Conservation (phyloP, 305 asterid genomes). For the Fraxinus greggii region DNA sequence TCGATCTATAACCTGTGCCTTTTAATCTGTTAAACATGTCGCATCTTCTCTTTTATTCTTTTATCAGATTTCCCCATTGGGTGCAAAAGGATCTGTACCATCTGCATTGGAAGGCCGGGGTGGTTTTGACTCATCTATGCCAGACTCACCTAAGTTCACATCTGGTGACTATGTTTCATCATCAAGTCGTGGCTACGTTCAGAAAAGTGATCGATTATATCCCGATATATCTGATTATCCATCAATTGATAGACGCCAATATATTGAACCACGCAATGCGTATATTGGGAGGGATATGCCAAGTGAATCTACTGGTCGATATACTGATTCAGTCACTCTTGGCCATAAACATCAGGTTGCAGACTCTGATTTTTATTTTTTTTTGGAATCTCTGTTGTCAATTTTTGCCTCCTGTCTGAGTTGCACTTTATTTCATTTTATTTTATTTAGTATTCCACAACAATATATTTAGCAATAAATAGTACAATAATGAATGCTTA, state of each 20-base stretch:
- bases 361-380: conserved; percentile 13
- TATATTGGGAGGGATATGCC: conserved; percentile 74
- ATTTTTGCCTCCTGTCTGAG: not conserved
- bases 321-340: conserved; percentile 59
- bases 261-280: conserved; percentile 63
- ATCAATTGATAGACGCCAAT: conserved; percentile 64
- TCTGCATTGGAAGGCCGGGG: conserved; percentile 72
- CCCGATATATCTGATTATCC: conserved; percentile 75
- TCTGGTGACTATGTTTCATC: conserved; percentile 56
- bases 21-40: conserved; percentile 8
- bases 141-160: conserved; percentile 69
- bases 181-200: conserved; percentile 70
- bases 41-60: conserved; percentile 15
- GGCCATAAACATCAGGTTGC: conserved; percentile 76
- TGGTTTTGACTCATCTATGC: conserved; percentile 58
- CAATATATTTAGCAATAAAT: conserved; percentile 11
- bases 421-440: not conserved
- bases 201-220: conserved; percentile 68
- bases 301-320: conserved; percentile 68
- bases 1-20: conserved; percentile 13
- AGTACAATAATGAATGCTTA: conserved; percentile 39
- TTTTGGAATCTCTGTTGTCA: conserved; percentile 10
- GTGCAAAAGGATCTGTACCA: conserved; percentile 60
- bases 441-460: conserved; percentile 4
- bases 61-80: conserved; percentile 61